These are phyloP conservation scores for Lecanicillium sp. DNA, from an alignment of 2,329 filamentous ascomycete genomes.

Conservation along the genomic window DNA sequence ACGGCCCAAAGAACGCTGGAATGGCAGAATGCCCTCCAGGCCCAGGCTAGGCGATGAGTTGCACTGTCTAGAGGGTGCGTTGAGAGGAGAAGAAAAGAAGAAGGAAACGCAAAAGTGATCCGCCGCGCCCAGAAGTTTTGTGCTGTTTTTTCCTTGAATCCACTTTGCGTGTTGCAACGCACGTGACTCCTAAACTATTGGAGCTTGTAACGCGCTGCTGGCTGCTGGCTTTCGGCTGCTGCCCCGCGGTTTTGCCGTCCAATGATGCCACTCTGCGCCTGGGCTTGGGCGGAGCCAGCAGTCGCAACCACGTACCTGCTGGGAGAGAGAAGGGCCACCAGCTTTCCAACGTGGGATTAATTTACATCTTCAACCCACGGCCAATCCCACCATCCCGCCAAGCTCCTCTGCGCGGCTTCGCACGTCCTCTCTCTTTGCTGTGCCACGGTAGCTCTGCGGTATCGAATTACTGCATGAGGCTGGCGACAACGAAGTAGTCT, in stretches of 20 bases:
- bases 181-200: slow-evolving; percentile 10
- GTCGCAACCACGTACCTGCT: slow-evolving; percentile 1
- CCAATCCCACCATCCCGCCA: neutral
- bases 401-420: slow-evolving; percentile 20
- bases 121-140: slow-evolving; percentile 7
- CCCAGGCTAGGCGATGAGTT: slow-evolving; percentile 59
- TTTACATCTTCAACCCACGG: slow-evolving; percentile 10
- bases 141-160: neutral
- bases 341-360: too few relatives aligned
- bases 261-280: slow-evolving; percentile 12
- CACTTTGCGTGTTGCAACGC: neutral
- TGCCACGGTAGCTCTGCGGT: slow-evolving; percentile 11
- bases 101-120: slow-evolving; percentile 23
- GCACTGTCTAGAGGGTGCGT: slow-evolving; percentile 86
- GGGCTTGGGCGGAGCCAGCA: slow-evolving; percentile 1
- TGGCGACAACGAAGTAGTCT: too few relatives aligned
- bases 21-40: slow-evolving; percentile 64
- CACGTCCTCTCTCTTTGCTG: slow-evolving; percentile 14
- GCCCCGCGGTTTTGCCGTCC: slow-evolving; percentile 17
- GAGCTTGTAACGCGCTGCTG: slow-evolving; percentile 5
- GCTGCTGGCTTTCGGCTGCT: neutral
- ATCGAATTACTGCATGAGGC: slow-evolving; percentile 1
- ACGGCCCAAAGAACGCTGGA: slow-evolving; percentile 48
- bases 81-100: slow-evolving; percentile 44
- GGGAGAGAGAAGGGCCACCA: too few relatives aligned